Percentiles rank a stretch among this genome's conserved stretches.
Evolutionary conservation across 768 basidiomycete genomes (phyloP).

Genomic region (Terana coerulea): DNA sequence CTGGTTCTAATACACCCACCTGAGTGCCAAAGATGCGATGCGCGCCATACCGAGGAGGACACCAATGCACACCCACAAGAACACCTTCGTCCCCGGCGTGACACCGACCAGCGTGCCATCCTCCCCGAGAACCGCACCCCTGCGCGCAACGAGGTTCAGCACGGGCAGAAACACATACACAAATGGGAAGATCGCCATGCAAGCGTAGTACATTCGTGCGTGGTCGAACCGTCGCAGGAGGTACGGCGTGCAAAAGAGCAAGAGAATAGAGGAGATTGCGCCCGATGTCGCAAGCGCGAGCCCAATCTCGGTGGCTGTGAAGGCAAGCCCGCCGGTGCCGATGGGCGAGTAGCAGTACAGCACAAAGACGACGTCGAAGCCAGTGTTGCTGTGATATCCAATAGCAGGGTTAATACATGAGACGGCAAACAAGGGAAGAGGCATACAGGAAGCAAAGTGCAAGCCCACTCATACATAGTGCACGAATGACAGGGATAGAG

Average conservation of each 20-base stretch:
- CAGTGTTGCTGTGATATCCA: constrained; percentile 29
- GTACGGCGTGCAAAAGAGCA: constrained; percentile 50
- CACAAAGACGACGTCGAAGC: constrained; percentile 65
- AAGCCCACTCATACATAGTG: constrained; percentile 50
- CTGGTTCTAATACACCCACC: too few relatives aligned
- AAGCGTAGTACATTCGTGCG: constrained; percentile 48
- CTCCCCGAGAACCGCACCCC: constrained; percentile 17
- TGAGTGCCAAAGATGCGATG: constrained; percentile 44
- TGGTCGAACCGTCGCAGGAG: constrained; percentile 48
- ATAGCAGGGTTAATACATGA: neutral
- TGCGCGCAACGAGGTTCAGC: constrained; percentile 46
- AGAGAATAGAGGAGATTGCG: constrained; percentile 42
- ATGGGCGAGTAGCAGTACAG: constrained; percentile 65
- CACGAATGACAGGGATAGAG: constrained; percentile 48
- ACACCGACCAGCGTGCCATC: constrained; percentile 28
- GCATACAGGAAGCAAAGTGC: constrained; percentile 45
- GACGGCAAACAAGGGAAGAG: neutral
- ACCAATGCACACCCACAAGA: constrained; percentile 52
- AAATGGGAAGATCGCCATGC: constrained; percentile 53
- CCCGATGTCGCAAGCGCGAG: constrained; percentile 54
- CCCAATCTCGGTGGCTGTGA: constrained; percentile 56
- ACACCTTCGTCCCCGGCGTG: constrained; percentile 20
- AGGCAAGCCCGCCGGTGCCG: constrained; percentile 50
- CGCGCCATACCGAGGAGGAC: constrained; percentile 40
- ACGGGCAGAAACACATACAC: constrained; percentile 48